These are phyloP conservation scores for Pulveroboletus ravenelii DNA, from an alignment of 768 basidiomycete genomes.

Conservation along the genomic window DNA sequence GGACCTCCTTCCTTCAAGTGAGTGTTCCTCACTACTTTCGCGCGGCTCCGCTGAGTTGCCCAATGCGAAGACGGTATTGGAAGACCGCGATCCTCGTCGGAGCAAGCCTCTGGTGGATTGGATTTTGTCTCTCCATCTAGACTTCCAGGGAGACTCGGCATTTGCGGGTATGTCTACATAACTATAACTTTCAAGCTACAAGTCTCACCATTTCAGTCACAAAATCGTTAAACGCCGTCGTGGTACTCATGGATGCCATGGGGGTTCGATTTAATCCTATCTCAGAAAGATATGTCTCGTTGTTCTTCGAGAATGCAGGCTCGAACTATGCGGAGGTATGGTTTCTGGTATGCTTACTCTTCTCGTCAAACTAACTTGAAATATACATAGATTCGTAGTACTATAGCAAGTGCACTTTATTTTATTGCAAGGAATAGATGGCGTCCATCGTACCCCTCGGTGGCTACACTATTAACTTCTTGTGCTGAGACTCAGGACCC, in stretches of 20 bases:
- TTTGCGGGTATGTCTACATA: constrained; percentile 62
- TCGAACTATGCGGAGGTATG: constrained; percentile 83
- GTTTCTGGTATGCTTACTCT: background rate
- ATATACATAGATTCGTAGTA: constrained; percentile 53
- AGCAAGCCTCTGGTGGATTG: constrained; percentile 69
- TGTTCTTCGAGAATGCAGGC: constrained; percentile 71
- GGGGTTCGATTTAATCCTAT: constrained; percentile 63
- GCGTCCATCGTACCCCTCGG: constrained; percentile 61
- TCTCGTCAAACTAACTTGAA: background rate
- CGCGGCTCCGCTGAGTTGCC: constrained; percentile 3
- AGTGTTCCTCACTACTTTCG: background rate
- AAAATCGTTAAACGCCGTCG: constrained; percentile 65
- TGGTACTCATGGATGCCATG: constrained; percentile 60
- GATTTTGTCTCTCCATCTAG: constrained; percentile 69
- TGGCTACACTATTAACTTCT: constrained; percentile 49
- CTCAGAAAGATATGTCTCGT: constrained; percentile 62
- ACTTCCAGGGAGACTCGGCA: constrained; percentile 81
- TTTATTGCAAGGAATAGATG: constrained; percentile 57
- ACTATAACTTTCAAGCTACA: background rate
- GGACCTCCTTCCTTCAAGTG: constrained; percentile 59
- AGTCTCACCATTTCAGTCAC: constrained; percentile 48
- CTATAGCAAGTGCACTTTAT: constrained; percentile 64
- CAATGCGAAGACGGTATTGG: constrained; percentile 43
- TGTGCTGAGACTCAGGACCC: constrained; percentile 53
- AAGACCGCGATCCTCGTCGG: constrained; percentile 76